These are phyloP conservation scores for Ophiostoma tasmaniense DNA, from an alignment of 2,329 filamentous ascomycete genomes.

Conservation along the genomic window DNA sequence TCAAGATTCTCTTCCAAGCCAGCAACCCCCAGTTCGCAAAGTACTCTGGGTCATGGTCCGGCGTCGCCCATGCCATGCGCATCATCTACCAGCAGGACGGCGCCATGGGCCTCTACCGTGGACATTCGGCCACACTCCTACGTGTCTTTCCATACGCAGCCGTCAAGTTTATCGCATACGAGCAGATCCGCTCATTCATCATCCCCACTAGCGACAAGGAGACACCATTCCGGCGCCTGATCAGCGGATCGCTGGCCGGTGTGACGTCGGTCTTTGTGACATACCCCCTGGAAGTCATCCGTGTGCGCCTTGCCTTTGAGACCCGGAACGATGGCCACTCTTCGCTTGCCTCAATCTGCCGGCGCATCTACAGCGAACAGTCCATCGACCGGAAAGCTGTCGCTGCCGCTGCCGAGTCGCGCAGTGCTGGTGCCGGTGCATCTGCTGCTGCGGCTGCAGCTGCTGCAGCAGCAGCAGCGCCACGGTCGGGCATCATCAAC, in stretches of 20 bases:
- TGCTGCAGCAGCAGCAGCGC: conserved; percentile 42
- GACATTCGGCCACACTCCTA: conserved; percentile 86
- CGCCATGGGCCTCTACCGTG: conserved; percentile 70
- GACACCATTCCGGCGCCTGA: conserved; percentile 66
- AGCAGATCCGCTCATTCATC: conserved; percentile 76
- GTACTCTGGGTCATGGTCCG: conserved; percentile 83
- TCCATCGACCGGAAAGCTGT: conserved; percentile 35
- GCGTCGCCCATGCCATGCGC: conserved; percentile 70
- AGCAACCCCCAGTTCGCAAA: conserved; percentile 90
- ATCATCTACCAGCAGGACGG: conserved; percentile 77
- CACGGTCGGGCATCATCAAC: conserved; percentile 66
- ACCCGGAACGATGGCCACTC: conserved; percentile 67
- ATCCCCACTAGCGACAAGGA: conserved; percentile 68
- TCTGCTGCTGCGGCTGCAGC: conserved; percentile 19
- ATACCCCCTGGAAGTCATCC: conserved; percentile 86
- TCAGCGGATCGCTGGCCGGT: conserved; percentile 68
- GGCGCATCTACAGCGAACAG: conserved; percentile 63
- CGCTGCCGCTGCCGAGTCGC: conserved; percentile 31
- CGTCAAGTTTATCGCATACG: conserved; percentile 96
- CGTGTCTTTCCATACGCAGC: conserved; percentile 96
- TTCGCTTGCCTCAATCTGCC: conserved; percentile 67
- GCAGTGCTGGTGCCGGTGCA: conserved; percentile 28
- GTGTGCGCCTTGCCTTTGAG: conserved; percentile 90
- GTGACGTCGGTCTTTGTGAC: conserved; percentile 92
- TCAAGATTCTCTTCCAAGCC: conserved; percentile 97